These are phyloP conservation scores for Pholiota conissans DNA, from an alignment of 768 basidiomycete species.

Conservation along the genomic window DNA sequence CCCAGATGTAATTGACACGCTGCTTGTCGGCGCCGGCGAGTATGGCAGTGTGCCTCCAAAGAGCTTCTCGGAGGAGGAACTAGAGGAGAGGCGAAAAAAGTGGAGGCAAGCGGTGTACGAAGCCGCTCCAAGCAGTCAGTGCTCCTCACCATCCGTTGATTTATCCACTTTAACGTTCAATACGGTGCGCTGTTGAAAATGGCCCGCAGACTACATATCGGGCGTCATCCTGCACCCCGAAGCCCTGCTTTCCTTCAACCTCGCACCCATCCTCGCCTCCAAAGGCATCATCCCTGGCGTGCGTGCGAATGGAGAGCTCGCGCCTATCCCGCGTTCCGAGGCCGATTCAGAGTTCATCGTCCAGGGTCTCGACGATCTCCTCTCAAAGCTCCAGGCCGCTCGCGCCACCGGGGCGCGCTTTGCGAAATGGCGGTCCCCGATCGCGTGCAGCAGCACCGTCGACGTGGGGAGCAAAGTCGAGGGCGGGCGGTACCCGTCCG, in stretches of 20 bases:
- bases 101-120: conserved; percentile 48
- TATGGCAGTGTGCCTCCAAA: conserved; percentile 18
- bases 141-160: not conserved
- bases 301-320: conserved; percentile 49
- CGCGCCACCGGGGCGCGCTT: conserved; percentile 47
- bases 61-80: conserved; percentile 33
- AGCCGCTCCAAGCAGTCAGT: conserved; percentile 39
- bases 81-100: conserved; percentile 36
- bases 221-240: conserved; percentile 53
- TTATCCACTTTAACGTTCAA: not conserved
- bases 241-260: conserved; percentile 48
- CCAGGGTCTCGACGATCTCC: conserved; percentile 48
- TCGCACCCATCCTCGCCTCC: conserved; percentile 41
- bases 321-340: conserved; percentile 42
- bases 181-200: not conserved
- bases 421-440: conserved; percentile 51
- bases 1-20: conserved; percentile 39
- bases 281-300: conserved; percentile 51
- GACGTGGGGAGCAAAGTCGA: conserved; percentile 9
- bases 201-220: conserved; percentile 42
- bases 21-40: conserved; percentile 35
- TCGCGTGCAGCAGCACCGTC: conserved; percentile 38
- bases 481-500: conserved; percentile 33
- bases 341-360: conserved; percentile 50
- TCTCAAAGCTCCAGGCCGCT: conserved; percentile 41